phyloP scores from a whole-genome alignment of 768 basidiomycete species.

The Sarcomyxa edulis region DNA sequence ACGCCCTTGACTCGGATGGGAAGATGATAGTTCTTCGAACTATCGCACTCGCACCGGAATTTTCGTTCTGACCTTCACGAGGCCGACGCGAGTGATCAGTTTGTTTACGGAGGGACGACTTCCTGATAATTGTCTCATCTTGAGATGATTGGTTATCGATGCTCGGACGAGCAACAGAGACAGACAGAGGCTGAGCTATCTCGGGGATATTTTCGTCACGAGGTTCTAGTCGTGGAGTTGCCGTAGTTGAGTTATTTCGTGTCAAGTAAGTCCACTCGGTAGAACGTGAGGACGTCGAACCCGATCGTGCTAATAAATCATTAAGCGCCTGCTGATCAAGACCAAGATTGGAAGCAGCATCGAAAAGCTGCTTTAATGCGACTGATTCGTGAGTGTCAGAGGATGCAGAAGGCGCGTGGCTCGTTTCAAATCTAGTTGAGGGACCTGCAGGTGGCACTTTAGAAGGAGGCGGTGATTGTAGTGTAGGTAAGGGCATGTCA shows the following conservation, averaged over 20 bases:
- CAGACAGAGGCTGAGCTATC: conserved; percentile 3
- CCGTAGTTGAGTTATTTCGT: conserved; percentile 34
- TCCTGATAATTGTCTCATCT: conserved; percentile 27
- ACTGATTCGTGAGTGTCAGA: conserved; percentile 33
- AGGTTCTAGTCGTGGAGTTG: conserved; percentile 21
- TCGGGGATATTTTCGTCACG: conserved; percentile 18
- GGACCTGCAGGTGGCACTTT: conserved; percentile 6
- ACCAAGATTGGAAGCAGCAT: conserved; percentile 70
- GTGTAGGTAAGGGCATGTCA: conserved; percentile 20
- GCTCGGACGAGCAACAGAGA: conserved; percentile 17
- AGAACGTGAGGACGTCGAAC: conserved; percentile 47
- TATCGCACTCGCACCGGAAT: conserved; percentile 37
- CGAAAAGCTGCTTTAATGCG: conserved; percentile 68
- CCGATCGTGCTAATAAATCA: conserved; percentile 65
- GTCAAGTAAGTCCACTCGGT: conserved; percentile 40
- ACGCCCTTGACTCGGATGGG: conserved; percentile 59
- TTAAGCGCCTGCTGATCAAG: conserved; percentile 69
- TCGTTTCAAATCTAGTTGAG: conserved; percentile 7
- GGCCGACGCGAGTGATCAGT: conserved; percentile 33
- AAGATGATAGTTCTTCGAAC: conserved; percentile 78
- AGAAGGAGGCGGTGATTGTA: conserved; percentile 15
- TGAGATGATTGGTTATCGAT: conserved; percentile 15
- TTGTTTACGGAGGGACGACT: conserved; percentile 27
- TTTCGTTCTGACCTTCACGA: conserved; percentile 31
- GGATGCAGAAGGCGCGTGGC: conserved; percentile 18